phyloP scores from a whole-genome alignment of 768 basidiomycete species.

The Rhizopogon salebrosus region DNA sequence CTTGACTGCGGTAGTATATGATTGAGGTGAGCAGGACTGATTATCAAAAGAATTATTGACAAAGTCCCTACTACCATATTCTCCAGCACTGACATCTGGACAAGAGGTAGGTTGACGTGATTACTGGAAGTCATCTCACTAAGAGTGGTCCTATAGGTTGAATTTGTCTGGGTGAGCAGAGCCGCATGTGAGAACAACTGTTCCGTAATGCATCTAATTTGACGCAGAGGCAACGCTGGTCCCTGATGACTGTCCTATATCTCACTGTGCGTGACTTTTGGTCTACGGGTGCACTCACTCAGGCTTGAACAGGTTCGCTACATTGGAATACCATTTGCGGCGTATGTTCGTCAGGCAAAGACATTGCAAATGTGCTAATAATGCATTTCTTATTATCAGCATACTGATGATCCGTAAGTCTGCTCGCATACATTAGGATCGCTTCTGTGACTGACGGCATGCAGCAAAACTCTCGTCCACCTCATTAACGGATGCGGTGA shows the following conservation, averaged over 20 bases:
- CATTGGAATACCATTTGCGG: background rate
- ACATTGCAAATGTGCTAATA: background rate
- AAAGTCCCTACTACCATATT: background rate
- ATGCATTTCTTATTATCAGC: background rate
- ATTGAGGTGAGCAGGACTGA: background rate
- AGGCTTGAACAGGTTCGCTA: background rate
- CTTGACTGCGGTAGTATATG: background rate
- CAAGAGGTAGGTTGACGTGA: background rate
- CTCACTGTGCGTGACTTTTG: background rate
- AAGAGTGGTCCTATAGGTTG: background rate
- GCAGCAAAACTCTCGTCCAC: background rate
- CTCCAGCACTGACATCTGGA: background rate
- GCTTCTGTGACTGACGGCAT: background rate
- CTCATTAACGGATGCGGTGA: background rate
- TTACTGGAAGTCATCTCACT: background rate
- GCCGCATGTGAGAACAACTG: background rate
- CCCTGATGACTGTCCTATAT: background rate
- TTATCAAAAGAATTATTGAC: background rate
- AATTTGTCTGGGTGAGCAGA: background rate
- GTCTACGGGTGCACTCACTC: too few species aligned
- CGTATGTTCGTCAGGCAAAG: background rate
- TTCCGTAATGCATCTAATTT: background rate
- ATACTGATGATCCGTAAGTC: background rate
- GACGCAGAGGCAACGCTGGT: background rate
- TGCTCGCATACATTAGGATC: background rate